Conservation (phyloP, 257 asterid genomes). For the Plantago ovata region DNA sequence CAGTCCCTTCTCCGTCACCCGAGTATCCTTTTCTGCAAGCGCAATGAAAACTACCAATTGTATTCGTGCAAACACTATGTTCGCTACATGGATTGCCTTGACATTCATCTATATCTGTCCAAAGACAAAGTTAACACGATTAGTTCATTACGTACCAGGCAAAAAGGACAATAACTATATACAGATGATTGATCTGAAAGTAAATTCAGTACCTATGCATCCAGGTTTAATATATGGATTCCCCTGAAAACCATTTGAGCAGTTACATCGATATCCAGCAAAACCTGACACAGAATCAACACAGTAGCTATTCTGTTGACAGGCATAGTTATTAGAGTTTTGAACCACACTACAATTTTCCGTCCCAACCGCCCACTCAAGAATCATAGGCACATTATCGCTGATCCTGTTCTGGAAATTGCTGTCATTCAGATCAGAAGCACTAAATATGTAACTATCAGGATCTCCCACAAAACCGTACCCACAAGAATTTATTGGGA, state of each 20-base stretch:
- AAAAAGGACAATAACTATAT: background rate
- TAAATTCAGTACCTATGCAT: slow-evolving; percentile 19
- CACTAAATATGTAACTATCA: slow-evolving; percentile 20
- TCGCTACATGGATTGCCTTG: slow-evolving; percentile 25
- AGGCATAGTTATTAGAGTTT: slow-evolving; percentile 18
- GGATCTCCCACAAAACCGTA: slow-evolving; percentile 35
- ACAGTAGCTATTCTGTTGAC: slow-evolving; percentile 26
- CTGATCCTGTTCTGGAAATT: slow-evolving; percentile 18
- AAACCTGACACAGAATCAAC: slow-evolving; percentile 23
- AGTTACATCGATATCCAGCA: slow-evolving; percentile 38
- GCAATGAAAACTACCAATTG: slow-evolving; percentile 21
- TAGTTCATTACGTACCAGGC: background rate
- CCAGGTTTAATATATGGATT: slow-evolving; percentile 35
- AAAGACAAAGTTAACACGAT: background rate
- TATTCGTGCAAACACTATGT: slow-evolving; percentile 24
- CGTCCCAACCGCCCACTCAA: slow-evolving; percentile 42
- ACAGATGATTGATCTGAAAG: background rate
- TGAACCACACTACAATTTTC: slow-evolving; percentile 23
- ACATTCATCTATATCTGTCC: slow-evolving; percentile 34
- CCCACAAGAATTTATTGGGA: slow-evolving; percentile 30
- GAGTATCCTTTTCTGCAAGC: slow-evolving; percentile 30
- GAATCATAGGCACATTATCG: slow-evolving; percentile 24
- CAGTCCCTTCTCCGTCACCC: slow-evolving; percentile 29
- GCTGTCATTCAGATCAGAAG: slow-evolving; percentile 24
- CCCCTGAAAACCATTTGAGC: slow-evolving; percentile 30